Evolutionary conservation across 2,329 filamentous ascomycete genomes (phyloP).

Genomic region (Fusarium protoensiforme): DNA sequence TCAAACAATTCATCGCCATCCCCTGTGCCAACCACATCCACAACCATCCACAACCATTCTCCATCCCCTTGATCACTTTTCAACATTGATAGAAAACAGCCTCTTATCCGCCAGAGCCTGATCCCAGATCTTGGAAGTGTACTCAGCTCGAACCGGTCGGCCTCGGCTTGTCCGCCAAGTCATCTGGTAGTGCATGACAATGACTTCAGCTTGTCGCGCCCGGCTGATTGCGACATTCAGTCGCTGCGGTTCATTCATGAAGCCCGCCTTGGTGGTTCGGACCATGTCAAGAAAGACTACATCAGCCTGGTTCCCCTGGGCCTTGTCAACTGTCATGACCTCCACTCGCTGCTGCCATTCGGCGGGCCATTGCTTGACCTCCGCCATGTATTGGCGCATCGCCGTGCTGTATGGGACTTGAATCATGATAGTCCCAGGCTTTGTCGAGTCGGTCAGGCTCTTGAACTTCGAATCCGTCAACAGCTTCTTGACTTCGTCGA

Average conservation of each 20-base stretch:
- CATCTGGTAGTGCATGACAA: slow-evolving; percentile 57
- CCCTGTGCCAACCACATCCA: not conserved
- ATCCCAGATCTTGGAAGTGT: slow-evolving; percentile 46
- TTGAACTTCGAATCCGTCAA: slow-evolving; percentile 47
- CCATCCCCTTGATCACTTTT: not conserved
- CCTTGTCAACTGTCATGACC: slow-evolving; percentile 57
- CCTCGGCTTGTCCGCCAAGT: slow-evolving; percentile 29
- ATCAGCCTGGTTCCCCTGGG: slow-evolving; percentile 60
- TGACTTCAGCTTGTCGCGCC: slow-evolving; percentile 56
- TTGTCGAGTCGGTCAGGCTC: slow-evolving; percentile 35
- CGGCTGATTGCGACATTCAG: slow-evolving; percentile 60
- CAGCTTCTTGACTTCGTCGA: slow-evolving; percentile 46
- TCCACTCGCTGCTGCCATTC: slow-evolving; percentile 48
- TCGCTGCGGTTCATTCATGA: slow-evolving; percentile 57
- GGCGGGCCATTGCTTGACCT: slow-evolving; percentile 42
- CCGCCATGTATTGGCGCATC: slow-evolving; percentile 47
- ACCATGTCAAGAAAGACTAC: slow-evolving; percentile 61
- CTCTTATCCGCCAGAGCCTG: slow-evolving; percentile 40
- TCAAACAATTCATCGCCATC: slow-evolving; percentile 1
- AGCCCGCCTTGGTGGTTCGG: slow-evolving; percentile 50
- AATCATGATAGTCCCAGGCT: slow-evolving; percentile 54
- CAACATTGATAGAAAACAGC: slow-evolving; percentile 32
- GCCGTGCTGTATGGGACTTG: slow-evolving; percentile 57
- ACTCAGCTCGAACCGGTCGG: slow-evolving; percentile 29
- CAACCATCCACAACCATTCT: not conserved